Evolutionary conservation across 805 yeast species (phyloP), one percentile per base, ranked within the genome.

Genomic region (Wickerhamomyces tratensis): DNA sequence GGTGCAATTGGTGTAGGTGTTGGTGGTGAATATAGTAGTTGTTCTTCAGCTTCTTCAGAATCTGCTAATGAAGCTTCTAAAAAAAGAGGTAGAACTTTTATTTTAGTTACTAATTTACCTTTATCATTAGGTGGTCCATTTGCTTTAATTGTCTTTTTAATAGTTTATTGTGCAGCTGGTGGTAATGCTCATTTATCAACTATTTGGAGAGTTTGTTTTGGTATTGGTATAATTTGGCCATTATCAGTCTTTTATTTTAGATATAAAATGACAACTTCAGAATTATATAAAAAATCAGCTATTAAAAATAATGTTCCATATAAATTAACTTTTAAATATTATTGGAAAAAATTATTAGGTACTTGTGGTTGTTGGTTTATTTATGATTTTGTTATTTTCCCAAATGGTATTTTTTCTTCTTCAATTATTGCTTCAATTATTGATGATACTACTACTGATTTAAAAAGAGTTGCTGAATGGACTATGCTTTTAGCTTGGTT

Each of bases 341-440:
- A 81, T 64, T 83, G 91, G 89, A 64, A 54, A 37, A 65, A 85
- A 43, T 55, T 84, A 25, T 49, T 82, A 30, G 93, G 91, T 33
- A 79, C 86, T 14, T 77, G 84, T 57, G 79, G 76, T 6, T 74
- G 83, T 44, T 84, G 93, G 93, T 83, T 83, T 65, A 67, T 83
- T 51, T 84, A 81, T 56, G 94, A 84, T 63, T 84, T 83, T 52
- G 84, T 84, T 52, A 78, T 85, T 7, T 84, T 83, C 67, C 89
- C 91, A 11, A 82, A 82, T 56, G 87, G 86, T 57, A 70, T 81
- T 41, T 82, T 81, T 57, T 72, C 83, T 6, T 72, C 73, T 11
- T 68, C 79, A 30, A 82, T 82, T 50, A 77, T 81, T 43, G 52
- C 77, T 12, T 62, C 70, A n/a, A 73, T 80, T 7, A 64, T 79